A percentile compares a stretch with the other conserved stretches of the same genome.
Conservation (phyloP, 176 grass and related monocot species). For the Eremochloa ophiuroides region DNA sequence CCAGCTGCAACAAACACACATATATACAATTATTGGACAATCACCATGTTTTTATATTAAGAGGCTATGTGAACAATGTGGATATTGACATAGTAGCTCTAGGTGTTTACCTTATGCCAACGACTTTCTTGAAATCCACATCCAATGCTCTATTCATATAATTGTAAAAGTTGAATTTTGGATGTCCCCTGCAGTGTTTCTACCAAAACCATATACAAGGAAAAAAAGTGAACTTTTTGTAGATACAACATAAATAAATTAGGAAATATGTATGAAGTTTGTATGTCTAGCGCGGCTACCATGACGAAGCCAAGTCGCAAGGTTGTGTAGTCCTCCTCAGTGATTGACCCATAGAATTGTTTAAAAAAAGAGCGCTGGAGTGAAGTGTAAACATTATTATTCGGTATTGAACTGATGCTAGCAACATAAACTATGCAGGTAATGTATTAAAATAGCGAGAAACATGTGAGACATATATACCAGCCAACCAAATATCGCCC, state of each 20-base stretch:
- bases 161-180: slow-evolving; percentile 76
- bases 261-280: background rate
- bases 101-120: slow-evolving; percentile 69
- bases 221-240: background rate
- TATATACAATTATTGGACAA: background rate
- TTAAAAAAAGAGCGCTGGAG: slow-evolving; percentile 78
- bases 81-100: background rate
- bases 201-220: background rate
- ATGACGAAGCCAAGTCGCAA: slow-evolving; percentile 85
- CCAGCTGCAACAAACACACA: slow-evolving; percentile 54
- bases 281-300: slow-evolving; percentile 27
- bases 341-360: slow-evolving; percentile 77
- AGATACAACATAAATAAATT: background rate
- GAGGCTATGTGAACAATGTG: background rate
- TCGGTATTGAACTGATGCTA: background rate
- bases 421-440: background rate
- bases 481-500: slow-evolving; percentile 48
- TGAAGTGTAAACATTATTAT: background rate
- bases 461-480: slow-evolving; percentile 17
- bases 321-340: slow-evolving; percentile 60
- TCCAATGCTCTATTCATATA: slow-evolving; percentile 91
- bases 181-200: slow-evolving; percentile 65
- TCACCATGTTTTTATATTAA: background rate
- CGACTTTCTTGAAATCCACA: slow-evolving; percentile 81
- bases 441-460: background rate